Evolutionary conservation across 768 basidiomycete genomes (phyloP), one percentile per base, ranked within the genome.

Genomic region (Mycena vitilis): DNA sequence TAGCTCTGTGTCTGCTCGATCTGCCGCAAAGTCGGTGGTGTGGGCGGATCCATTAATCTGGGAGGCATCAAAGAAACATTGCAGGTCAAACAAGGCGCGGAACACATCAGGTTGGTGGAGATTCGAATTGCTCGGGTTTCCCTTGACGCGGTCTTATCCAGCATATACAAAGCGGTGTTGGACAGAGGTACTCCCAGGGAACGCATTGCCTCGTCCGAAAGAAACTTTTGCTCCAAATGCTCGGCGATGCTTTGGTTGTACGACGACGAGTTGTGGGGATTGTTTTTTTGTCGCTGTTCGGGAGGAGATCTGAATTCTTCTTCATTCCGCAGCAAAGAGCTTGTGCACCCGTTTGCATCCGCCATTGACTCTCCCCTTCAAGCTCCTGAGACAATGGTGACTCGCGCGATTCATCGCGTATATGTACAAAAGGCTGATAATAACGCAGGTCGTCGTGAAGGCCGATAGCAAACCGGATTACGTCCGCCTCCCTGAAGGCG

Each of bases 161-260:
- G 89, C 60, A 75, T 88, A 6, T 91, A 91, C 77, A 88, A 83
- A n/a, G 90, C 90, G 8, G 82, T 90, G 10, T 55, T 91, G 69
- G 76, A 89, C 64, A 82, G 90, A 47, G 90, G 82, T 62, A 89
- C 88, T 0, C 78, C 82, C 0, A 38, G 86, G 9, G 81, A 91
- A 73, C 73, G 60, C 23, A 78, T 82, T 22, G 86, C 85, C 0
- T 77, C 81, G 0, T 90, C 90, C 13, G 87, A 91, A 70, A 81
- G 90, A 40, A 85, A 85, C 69, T 91, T 91, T 73, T 91, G 90
- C 73, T 82, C 81, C 36, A 86, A 84, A 65, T 91, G 90, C 73
- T 87, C 89, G 1, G 75, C 84, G 49, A 91, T 91, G 90, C 78
- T 91, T 11, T 91, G 90, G 90, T 72, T 88, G 34, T 91, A 87